phyloP scores from a whole-genome alignment of 1,284 basidiomycete species.

The Mrakiaceae sp. region DNA sequence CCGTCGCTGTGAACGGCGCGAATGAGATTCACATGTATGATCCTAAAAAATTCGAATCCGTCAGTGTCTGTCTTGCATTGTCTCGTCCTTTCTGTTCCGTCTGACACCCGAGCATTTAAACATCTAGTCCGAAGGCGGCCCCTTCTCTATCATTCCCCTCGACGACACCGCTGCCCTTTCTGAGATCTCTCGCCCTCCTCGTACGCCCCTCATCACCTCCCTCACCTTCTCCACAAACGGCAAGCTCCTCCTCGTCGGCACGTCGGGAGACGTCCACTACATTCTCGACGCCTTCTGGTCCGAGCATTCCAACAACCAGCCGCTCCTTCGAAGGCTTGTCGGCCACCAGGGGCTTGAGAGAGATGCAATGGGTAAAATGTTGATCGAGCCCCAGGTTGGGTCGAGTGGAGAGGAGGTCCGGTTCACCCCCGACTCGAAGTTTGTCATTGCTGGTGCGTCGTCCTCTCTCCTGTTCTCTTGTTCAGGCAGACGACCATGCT shows the following conservation, averaged over 20 bases:
- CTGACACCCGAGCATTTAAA: no score
- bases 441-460: conserved; percentile 45
- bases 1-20: conserved; percentile 51
- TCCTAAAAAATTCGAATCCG: conserved; percentile 72
- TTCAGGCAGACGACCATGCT: not conserved
- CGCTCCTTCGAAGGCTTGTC: conserved; percentile 67
- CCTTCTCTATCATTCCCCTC: conserved; percentile 71
- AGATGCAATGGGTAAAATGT: conserved; percentile 40
- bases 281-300: conserved; percentile 64
- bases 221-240: conserved; percentile 82
- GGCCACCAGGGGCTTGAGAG: conserved; percentile 69
- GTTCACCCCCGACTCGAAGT: conserved; percentile 88
- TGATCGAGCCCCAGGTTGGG: conserved; percentile 59
- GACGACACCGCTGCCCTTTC: conserved; percentile 61
- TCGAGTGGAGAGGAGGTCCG: conserved; percentile 79
- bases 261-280: conserved; percentile 85
- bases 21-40: conserved; percentile 84
- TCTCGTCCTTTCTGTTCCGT: not conserved
- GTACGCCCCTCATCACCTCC: conserved; percentile 83
- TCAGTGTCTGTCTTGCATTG: conserved; percentile 21
- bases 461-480: no score
- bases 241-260: conserved; percentile 81
- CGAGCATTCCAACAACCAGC: conserved; percentile 42
- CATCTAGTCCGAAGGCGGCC: conserved; percentile 36
- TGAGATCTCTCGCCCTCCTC: conserved; percentile 62